Evolutionary conservation across 495 filamentous ascomycete genomes (phyloP), one percentile per base, ranked within the genome.

Genomic region (Aspergillus biplanus): DNA sequence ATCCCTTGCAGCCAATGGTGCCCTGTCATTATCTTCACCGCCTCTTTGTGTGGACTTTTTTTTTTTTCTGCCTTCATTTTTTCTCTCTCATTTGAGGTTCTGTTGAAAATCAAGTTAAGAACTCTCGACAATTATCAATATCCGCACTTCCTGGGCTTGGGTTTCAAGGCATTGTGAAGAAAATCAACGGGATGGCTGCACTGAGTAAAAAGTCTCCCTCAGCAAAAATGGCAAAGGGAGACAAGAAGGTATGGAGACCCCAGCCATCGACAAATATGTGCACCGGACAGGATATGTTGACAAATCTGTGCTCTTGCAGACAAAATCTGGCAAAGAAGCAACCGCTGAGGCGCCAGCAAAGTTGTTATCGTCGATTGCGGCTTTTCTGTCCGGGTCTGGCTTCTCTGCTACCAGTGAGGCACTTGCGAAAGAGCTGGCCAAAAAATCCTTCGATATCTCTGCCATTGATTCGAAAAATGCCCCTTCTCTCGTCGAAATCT

Each of bases 361-460:
- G 68, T 74, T 93, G 15, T 69, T 92, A 63, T 82, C 85, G 46
- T 78, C 90, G n/a, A 81, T 93, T 65, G 83, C 85, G 34, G 75
- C 78, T 13, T 92, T 91, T 75, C 80, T 93, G 34, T 78, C 82
- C 64, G 84, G 88, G 46, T 83, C 88, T 71, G 85, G 86, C 34
- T 91, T 89, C 65, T 69, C 80, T 18, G 76, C 76, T 46, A 83
- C 90, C 33, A 84, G 82, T 60, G 73, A 79, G 61, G 78, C 85
- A 3, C 87, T 92, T 64, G 72, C 74, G 21, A 84, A 88, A 64
- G 86, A 91, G 63, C 69, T 73, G 66, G 57, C 68, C 16, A 67
- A 56, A 52, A 73, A 73, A 59, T 66, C 73, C n/a, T 42, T 66
- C 50, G 59, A 21, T 42, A 39, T 59, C 7, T 42, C 50, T 21